Conservation (phyloP, 768 basidiomycete genomes). For the Trichaptum fuscoviolaceum region DNA sequence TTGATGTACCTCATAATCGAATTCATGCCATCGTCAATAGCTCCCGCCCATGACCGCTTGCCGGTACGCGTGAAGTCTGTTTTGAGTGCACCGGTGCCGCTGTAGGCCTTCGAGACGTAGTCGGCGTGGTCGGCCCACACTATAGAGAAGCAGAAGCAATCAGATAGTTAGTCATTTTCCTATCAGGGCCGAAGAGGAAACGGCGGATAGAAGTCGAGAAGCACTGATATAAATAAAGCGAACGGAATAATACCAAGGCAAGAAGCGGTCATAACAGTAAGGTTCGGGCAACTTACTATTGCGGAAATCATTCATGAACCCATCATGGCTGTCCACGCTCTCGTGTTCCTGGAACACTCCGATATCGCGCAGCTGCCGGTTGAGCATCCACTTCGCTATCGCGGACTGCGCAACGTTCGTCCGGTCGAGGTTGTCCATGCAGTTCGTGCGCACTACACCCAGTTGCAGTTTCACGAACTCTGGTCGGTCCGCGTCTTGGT, state of each 20-base stretch:
- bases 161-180: not conserved
- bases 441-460: constrained; percentile 88
- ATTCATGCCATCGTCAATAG: constrained; percentile 82
- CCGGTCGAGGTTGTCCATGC: constrained; percentile 95
- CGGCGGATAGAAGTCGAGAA: not conserved
- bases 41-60: constrained; percentile 75
- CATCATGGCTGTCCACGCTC: constrained; percentile 75
- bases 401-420: constrained; percentile 96
- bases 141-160: constrained; percentile 24
- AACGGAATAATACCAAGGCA: not conserved
- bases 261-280: not conserved
- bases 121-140: constrained; percentile 99
- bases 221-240: constrained; percentile 5
- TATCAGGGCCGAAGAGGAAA: constrained; percentile 2
- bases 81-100: constrained; percentile 92
- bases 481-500: constrained; percentile 44
- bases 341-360: constrained; percentile 70
- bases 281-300: constrained; percentile 55
- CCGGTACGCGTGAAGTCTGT: constrained; percentile 96
- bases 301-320: constrained; percentile 77
- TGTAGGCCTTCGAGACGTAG: constrained; percentile 83
- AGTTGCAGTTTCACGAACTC: constrained; percentile 56
- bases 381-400: constrained; percentile 80
- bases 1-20: constrained; percentile 80
- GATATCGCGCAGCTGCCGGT: constrained; percentile 65